A percentile compares a stretch with the other conserved stretches of the same genome.
Conservation (phyloP, 805 yeast genomes). For the Starmerella powellii region DNA sequence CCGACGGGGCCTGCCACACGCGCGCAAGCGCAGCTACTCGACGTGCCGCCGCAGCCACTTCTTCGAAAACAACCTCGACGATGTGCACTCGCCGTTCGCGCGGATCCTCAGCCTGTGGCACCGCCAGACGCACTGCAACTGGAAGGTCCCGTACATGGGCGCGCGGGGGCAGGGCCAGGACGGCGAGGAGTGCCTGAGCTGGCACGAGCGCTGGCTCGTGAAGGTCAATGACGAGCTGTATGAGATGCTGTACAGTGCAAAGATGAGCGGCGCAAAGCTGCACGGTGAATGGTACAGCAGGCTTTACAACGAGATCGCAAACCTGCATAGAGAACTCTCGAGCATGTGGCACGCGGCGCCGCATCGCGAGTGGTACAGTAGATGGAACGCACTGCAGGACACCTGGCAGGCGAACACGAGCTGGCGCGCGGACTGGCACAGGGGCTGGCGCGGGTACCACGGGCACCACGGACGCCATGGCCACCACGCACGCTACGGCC, state of each 20-base stretch:
- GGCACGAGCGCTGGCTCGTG: background rate
- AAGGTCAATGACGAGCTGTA: background rate
- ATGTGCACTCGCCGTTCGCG: background rate
- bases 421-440: too few species aligned
- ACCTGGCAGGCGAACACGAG: too few species aligned
- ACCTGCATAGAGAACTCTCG: too few species aligned
- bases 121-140: background rate
- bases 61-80: background rate
- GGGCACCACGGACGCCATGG: too few species aligned
- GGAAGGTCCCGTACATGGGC: background rate
- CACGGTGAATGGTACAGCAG: background rate
- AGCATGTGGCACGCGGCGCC: too few species aligned
- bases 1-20: conserved; percentile 6
- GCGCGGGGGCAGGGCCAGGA: too few species aligned
- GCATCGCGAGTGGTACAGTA: too few species aligned
- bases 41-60: background rate
- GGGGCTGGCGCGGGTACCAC: too few species aligned
- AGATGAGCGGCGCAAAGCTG: background rate
- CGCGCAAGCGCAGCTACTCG: background rate
- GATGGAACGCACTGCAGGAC: too few species aligned
- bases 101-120: background rate
- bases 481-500: too few species aligned
- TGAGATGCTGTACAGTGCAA: background rate
- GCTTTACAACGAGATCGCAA: background rate
- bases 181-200: too few species aligned